Conservation (phyloP, 73 alveolate species). For the Tetrahymena thermophila region DNA sequence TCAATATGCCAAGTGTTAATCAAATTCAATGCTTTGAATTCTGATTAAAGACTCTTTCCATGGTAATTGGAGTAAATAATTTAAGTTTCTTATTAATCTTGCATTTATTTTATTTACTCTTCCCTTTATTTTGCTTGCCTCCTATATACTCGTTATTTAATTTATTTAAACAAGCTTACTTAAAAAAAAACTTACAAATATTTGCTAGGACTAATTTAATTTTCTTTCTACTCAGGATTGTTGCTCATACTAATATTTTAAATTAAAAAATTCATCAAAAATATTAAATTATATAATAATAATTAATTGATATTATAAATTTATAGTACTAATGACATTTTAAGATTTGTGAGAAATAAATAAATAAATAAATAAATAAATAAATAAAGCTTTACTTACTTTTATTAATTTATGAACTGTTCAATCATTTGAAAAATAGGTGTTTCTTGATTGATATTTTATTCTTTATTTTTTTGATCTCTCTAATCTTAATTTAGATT, state of each 20-base stretch:
- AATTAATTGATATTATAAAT: too few relatives aligned
- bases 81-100: background rate
- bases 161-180: background rate
- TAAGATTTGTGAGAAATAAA: too few relatives aligned
- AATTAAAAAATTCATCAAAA: too few relatives aligned
- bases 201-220: background rate
- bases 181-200: background rate
- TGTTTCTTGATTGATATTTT: background rate
- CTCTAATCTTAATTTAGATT: background rate
- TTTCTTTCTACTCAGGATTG: background rate
- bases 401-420: too few relatives aligned
- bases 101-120: background rate
- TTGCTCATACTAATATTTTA: background rate
- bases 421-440: background rate
- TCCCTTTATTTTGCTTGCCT: background rate
- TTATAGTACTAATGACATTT: too few relatives aligned
- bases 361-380: too few relatives aligned
- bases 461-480: background rate
- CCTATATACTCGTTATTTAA: background rate
- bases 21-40: background rate
- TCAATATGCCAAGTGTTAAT: background rate
- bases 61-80: background rate
- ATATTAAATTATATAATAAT: too few relatives aligned
- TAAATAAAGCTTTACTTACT: background rate
- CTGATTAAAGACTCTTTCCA: background rate